Conservation (phyloP, 2,329 filamentous ascomycete genomes). For the Trichoderma brevicompactum region DNA sequence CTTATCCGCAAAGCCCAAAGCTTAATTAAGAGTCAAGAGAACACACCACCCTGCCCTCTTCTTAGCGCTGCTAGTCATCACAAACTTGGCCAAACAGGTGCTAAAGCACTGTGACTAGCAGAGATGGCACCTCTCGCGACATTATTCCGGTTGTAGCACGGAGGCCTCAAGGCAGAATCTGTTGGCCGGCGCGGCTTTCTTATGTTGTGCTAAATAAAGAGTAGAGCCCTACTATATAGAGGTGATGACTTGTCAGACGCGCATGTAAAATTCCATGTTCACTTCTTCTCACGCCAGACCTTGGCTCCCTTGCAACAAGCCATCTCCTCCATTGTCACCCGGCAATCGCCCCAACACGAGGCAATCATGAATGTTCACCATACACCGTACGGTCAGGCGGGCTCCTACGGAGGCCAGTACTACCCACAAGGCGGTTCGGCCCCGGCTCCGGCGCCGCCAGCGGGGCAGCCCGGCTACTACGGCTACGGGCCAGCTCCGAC, state of each 20-base stretch:
- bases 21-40: too few species aligned
- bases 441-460: not conserved
- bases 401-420: not conserved
- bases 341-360: not conserved
- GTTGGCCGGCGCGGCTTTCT: too few species aligned
- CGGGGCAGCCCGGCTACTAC: conserved; percentile 6
- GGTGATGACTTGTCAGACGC: too few species aligned
- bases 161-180: not conserved
- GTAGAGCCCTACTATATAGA: too few species aligned
- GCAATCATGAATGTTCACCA: conserved; percentile 10
- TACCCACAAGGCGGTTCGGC: not conserved
- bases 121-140: not conserved
- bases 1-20: not conserved
- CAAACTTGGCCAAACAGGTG: not conserved
- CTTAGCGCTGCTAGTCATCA: not conserved
- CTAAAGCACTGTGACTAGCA: too few species aligned
- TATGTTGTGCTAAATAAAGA: too few species aligned
- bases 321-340: too few species aligned
- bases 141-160: not conserved
- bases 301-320: too few species aligned
- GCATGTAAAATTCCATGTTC: too few species aligned
- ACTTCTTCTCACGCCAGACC: too few species aligned
- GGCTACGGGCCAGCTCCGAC: conserved; percentile 5
- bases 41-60: not conserved
- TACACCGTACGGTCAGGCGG: conserved; percentile 18